These are phyloP conservation scores for Physaria fendleri DNA, from an alignment of 345 rosid genomes.

Conservation along the genomic window DNA sequence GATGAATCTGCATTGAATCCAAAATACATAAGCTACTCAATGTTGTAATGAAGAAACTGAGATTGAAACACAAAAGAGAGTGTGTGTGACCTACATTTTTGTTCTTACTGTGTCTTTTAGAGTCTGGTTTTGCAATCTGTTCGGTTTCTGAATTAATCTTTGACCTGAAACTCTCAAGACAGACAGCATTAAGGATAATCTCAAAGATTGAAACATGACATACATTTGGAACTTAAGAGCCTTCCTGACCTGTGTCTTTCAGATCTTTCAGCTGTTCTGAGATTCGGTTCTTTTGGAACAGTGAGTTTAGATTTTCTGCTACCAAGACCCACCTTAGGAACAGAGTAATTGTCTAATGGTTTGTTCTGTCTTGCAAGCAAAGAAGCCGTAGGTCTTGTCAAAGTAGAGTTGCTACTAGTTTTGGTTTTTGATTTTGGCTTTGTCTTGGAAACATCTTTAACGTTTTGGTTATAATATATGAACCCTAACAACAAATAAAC, in stretches of 20 bases:
- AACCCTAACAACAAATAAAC: slow-evolving; percentile 15
- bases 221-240: no score
- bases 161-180: slow-evolving; percentile 20
- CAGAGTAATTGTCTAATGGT: slow-evolving; percentile 31
- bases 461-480: slow-evolving; percentile 18
- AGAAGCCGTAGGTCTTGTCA: slow-evolving; percentile 88
- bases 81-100: slow-evolving; percentile 12
- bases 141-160: slow-evolving; percentile 12
- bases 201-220: background rate
- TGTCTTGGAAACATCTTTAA: slow-evolving; percentile 21
- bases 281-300: slow-evolving; percentile 30
- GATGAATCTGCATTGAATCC: slow-evolving; percentile 8
- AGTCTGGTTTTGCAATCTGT: background rate
- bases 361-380: slow-evolving; percentile 69
- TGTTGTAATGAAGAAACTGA: background rate
- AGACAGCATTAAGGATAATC: background rate
- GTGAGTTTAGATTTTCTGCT: slow-evolving; percentile 24
- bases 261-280: slow-evolving; percentile 30
- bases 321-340: slow-evolving; percentile 16
- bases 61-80: background rate
- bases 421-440: slow-evolving; percentile 25
- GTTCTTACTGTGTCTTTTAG: slow-evolving; percentile 1
- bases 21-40: background rate
- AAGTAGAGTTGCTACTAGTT: slow-evolving; percentile 43
- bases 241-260: slow-evolving; percentile 21